Base-by-base conservation (phyloP, 768 basidiomycete genomes). In the Boletus huronensis region DNA sequence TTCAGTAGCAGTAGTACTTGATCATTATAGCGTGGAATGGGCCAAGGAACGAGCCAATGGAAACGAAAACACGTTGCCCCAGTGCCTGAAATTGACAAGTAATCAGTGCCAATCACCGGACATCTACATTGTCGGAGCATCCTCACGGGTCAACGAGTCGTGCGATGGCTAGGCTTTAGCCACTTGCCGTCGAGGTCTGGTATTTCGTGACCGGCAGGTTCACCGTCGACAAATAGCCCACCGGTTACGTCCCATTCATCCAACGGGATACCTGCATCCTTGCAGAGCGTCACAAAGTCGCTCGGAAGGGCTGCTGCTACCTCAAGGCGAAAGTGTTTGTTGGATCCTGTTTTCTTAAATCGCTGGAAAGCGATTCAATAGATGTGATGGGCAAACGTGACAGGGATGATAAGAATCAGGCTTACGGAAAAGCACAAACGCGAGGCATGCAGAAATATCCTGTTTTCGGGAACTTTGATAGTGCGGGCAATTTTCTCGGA, bases 381-480 rank as follows among this genome's bases (percentile, higher is more conserved):
- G 17, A 32, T 31, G 21, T 52, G 29, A 49, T n/a, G 17, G 26
- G 31, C 9, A 13, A 58, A 28, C 7, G 17, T 10, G 47, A 43
- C n/a, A 50, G 6, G 31, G 10, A 25, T 19, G 34, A 46, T 45
- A 10, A 14, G 34, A 23, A 46, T 23, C 40, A 39, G 44, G 67
- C 82, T 61, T 59, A 85, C 86, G 21, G 74, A 75, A 50, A 87
- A 71, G 2, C 82, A 80, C 31, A 85, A 52, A 44, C 81, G 77
- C 4, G 82, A 77, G 8, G 85, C 77, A 56, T 88, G 87, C 9
- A 87, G 70, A 61, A 81, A 87, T 31, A 85, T 64, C n/a, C 79
- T 77, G 53, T 79, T 73, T 29, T 72, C 58, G 0, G 77, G 78
- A 3, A 83, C 58, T 34, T 52, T 60, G 40, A 70, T 55, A 50